Evolutionary conservation across 345 rosid species (phyloP), one percentile per base, ranked within the genome.

Genomic region (Passiflora organensis): DNA sequence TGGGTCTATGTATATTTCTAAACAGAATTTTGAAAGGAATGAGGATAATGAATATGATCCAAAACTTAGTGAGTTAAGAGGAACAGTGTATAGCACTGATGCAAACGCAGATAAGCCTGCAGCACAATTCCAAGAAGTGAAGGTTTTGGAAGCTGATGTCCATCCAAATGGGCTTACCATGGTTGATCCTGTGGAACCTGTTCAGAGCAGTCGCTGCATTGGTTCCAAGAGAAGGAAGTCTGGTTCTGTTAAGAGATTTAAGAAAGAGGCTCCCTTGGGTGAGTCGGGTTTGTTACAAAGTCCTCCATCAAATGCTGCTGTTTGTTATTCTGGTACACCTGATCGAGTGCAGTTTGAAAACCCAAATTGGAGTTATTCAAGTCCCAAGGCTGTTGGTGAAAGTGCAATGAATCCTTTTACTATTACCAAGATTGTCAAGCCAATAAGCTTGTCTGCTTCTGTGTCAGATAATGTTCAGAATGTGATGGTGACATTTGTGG

Each of bases 181-280:
- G 70, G 67, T 65, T 48, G 81, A 68, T 70, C 56, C 50, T 48
- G 71, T 43, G 48, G 95, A 82, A 48, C 43, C 69, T 25, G 78
- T 68, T 69, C 84, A 66, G 58, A 60, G 62, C 68, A 76, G 73
- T 76, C 80, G 90, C 28, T 76, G 78, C 28, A 78, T 62, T 1
- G 99, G 99, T 63, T 78, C 99, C 34, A 87, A 73, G 73, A 77
- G 95, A 68, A 84, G 99, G 67, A 94, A 94, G 76, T 78, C 95
- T 66, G 84, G 96, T 43, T 82, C 93, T 52, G 99, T 94, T 63
- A 94, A 82, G 85, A 87, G 97, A 76, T 94, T 89, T 67, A 82
- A 74, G 65, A 89, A 85, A 68, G 97, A 94, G 42, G 56, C 45
- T 45, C 65, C 54, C 48, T 51, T 80, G 1, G 58, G 64, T 60